Evolutionary conservation across 768 basidiomycete species (phyloP).

Genomic region (Russula sp.): DNA sequence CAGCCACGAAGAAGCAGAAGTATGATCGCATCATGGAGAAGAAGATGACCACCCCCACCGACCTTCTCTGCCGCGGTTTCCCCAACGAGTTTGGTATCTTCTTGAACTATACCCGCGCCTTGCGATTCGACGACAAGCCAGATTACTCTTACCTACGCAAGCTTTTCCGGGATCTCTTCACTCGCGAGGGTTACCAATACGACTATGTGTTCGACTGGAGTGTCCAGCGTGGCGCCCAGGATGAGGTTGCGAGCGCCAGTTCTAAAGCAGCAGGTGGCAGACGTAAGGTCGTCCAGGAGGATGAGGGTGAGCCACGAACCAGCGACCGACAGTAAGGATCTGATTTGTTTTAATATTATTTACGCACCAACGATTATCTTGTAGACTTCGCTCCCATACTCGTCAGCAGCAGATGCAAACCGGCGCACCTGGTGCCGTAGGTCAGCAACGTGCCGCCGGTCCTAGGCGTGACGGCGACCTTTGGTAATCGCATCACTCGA

Average conservation of each 20-base stretch:
- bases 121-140: constrained; percentile 99
- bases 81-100: constrained; percentile 99
- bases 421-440: constrained; percentile 42
- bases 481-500: constrained; percentile 36
- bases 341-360: constrained; percentile 22
- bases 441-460: constrained; percentile 37
- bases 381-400: constrained; percentile 82
- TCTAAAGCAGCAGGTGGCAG: constrained; percentile 57
- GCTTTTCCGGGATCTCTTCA: constrained; percentile 96
- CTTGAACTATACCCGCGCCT: constrained; percentile 97
- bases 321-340: constrained; percentile 76
- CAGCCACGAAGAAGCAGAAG: constrained; percentile 99
- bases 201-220: constrained; percentile 99
- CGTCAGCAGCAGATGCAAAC: constrained; percentile 60
- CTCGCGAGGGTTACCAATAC: constrained; percentile 97
- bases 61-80: constrained; percentile 97
- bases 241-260: constrained; percentile 53
- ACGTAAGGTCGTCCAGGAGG: constrained; percentile 79
- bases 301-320: constrained; percentile 67
- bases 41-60: constrained; percentile 99
- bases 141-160: constrained; percentile 99
- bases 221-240: constrained; percentile 74
- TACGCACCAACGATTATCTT: constrained; percentile 16
- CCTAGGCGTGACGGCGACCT: constrained; percentile 42
- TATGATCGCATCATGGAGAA: constrained; percentile 99